A percentile compares a stretch with the other conserved stretches of the same genome.
phyloP scores from a whole-genome alignment of 2,329 filamentous ascomycete species.

The Apiospora arundinis region DNA sequence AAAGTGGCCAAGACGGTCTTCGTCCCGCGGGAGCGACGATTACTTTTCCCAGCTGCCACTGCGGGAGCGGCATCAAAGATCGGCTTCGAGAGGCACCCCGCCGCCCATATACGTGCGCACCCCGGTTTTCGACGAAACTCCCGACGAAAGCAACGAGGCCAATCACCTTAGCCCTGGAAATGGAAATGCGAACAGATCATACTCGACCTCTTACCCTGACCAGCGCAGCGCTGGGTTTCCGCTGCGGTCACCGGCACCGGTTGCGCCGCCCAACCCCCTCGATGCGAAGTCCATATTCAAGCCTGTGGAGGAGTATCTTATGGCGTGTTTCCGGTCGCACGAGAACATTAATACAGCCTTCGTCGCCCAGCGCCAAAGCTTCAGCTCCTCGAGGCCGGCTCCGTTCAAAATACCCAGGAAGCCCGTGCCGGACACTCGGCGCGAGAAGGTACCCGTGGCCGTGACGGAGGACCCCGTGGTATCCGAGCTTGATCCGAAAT shows the following conservation, averaged over 20 bases:
- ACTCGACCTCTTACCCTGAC: constrained; percentile 55
- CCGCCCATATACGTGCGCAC: constrained; percentile 34
- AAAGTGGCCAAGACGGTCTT: constrained; percentile 25
- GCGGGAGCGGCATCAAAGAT: constrained; percentile 22
- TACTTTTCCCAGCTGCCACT: constrained; percentile 29
- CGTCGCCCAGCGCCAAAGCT: constrained; percentile 52
- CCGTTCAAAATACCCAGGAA: constrained; percentile 38
- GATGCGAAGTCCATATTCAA: constrained; percentile 72
- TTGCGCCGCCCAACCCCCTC: constrained; percentile 23
- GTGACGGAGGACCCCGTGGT: constrained; percentile 48
- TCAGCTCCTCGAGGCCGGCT: constrained; percentile 29
- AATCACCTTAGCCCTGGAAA: constrained; percentile 39
- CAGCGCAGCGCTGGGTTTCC: constrained; percentile 32
- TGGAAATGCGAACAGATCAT: constrained; percentile 43
- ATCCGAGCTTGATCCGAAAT: constrained; percentile 75
- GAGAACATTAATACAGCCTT: constrained; percentile 82
- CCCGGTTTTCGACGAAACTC: constrained; percentile 44
- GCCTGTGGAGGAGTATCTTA: constrained; percentile 78
- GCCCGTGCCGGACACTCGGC: constrained; percentile 42
- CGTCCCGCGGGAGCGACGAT: constrained; percentile 31
- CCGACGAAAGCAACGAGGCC: constrained; percentile 43
- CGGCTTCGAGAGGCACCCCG: constrained; percentile 32
- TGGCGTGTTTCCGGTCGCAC: constrained; percentile 70
- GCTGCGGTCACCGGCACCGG: constrained; percentile 22
- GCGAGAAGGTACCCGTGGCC: constrained; percentile 37